Percentiles rank a stretch among this genome's conserved stretches.
Conservation (phyloP, 2,329 filamentous ascomycete genomes). For the Nemania sp. region DNA sequence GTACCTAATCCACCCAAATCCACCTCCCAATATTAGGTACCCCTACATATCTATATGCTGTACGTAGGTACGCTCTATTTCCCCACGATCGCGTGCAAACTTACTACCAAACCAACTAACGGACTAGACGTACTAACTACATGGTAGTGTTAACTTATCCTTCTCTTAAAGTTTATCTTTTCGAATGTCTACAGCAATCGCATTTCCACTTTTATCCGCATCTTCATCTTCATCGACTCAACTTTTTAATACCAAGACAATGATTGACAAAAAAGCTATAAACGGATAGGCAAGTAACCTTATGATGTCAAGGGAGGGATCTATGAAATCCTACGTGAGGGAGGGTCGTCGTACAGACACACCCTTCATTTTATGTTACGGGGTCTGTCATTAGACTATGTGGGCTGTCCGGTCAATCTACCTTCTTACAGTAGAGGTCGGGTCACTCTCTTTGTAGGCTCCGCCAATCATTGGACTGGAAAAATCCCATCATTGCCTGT, state of each 20-base stretch:
- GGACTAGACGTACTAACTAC: too few relatives aligned
- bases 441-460: neutral
- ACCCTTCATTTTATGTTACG: neutral
- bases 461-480: slow-evolving; percentile 18
- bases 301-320: too few relatives aligned
- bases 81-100: neutral
- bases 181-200: too few relatives aligned
- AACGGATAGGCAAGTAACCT: too few relatives aligned
- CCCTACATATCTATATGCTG: too few relatives aligned
- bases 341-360: too few relatives aligned
- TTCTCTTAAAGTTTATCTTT: too few relatives aligned
- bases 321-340: neutral
- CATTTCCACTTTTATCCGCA: too few relatives aligned
- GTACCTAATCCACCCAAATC: neutral
- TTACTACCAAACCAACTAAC: neutral
- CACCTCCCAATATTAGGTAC: too few relatives aligned
- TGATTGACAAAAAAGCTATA: neutral
- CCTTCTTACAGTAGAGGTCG: neutral
- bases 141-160: too few relatives aligned
- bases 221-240: too few relatives aligned
- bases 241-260: neutral
- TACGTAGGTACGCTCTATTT: neutral
- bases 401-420: neutral
- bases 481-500: slow-evolving; percentile 26
- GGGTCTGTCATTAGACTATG: slow-evolving; percentile 1